Evolutionary conservation across 2,329 filamentous ascomycete genomes (phyloP), one percentile per base, ranked within the genome.

Genomic region (Paracamarosporium sp.): DNA sequence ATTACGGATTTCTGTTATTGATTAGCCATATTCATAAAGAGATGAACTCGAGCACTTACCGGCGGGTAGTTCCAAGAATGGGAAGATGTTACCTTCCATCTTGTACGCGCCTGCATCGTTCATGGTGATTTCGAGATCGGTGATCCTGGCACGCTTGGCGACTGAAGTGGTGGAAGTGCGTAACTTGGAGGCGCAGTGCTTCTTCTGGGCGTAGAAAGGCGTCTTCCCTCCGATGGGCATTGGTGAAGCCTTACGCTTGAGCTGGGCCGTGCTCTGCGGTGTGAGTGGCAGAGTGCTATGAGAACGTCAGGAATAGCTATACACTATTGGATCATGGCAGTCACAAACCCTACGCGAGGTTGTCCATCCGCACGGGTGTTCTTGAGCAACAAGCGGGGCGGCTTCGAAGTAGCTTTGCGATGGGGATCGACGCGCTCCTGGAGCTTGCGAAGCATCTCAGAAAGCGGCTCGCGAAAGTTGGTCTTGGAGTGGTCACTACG

Each of bases 1-100:
- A 55, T 74, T 74, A 5, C 71, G 65, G 17, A 74, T 55, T 30
- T 74, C 71, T 74, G 35, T 7, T 47, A 1, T 20, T 3, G 8
- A 13, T 66, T 27, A 64, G 60, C 27, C 11, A 17, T 2, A 28
- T 13, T 25, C 20, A 5, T 12, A 22, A 52, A n/a, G 17, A 11
- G 13, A 36, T 13, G 15, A 35, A 13, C 3, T 6, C 11, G 12
- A 5, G 13, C 12, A 53, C 58, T 48, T 44, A 58, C 59, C 56
- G 15, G 43, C 47, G 8, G 59, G 59, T 13, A 61, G 55, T 11
- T 56, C 43, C 4, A 61, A 22, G 44, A 61, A 61, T 9, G n/a
- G 52, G 47, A 59, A 61, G 15, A 24, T 1, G 24, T 50, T 50
- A 1, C 41, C 31, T 24, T 45, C 25, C 28, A 6, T 9, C 40